Base-by-base conservation (phyloP, 2,329 filamentous ascomycete genomes). In the Byssochlamys sp. region DNA sequence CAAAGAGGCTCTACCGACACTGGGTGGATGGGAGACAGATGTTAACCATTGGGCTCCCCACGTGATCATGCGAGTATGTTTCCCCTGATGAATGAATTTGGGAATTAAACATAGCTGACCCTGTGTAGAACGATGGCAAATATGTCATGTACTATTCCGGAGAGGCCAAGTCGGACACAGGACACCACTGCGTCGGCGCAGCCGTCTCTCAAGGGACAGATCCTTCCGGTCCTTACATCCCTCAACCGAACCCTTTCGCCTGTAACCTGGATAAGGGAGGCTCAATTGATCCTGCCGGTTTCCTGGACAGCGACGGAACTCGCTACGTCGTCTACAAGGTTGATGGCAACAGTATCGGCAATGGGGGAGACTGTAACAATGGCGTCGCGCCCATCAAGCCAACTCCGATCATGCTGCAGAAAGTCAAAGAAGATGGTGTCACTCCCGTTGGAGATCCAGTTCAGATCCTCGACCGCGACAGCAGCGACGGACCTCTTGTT, bases 301-400 rank as follows among this genome's bases (percentile, higher is more conserved):
- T 86, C 69, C 64, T 71, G 10, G 84, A 88, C 64, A 66, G 68
- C 10, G 77, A 79, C 50, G 81, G 80, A 29, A 76, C 69, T 31
- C 77, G 79, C 4, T 88, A 85, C 65, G 76, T 88, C 4, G 71
- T 81, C 9, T 88, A 85, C 74, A 88, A 88, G 69, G 74, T 87
- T 27, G 85, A 88, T 68, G 84, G 84, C 39, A 87, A 87, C 69
- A 76, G 75, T 58, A 69, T 80, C 35, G 76, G 76, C 19, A 65
- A 75, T 59, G 77, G 77, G 39, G 78, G 78, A 1, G 68, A 72
- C 57, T 80, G 78, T 65, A 72, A 71, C 55, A 76, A 78, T 59
- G 80, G 77, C 59, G 57, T 71, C n/a, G 62, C 65, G 1, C 73
- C 73, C 0, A 60, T 71, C 1, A 65, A 70, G 6, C 56, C 66